Percentiles rank a stretch among this genome's conserved stretches.
These are phyloP conservation scores for Kwoniella dendrophila DNA, from an alignment of 768 basidiomycete genomes.

Conservation along the genomic window DNA sequence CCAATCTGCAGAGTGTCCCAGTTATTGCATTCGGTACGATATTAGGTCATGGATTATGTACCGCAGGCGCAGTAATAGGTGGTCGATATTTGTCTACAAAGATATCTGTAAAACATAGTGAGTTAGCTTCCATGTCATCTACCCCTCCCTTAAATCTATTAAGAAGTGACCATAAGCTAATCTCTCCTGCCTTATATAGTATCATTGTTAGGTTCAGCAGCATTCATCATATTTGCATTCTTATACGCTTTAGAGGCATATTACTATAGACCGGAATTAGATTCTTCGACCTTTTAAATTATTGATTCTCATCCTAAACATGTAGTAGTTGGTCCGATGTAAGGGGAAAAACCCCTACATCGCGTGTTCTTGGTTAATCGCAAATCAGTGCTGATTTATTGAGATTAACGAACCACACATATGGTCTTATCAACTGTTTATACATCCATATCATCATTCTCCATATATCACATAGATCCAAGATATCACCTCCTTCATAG, in stretches of 20 bases:
- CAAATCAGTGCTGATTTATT: no score
- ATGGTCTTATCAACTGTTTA: no score
- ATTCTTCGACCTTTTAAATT: neutral
- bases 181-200: conserved; percentile 60
- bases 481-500: no score
- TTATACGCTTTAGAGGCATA: conserved; percentile 73
- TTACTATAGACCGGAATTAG: conserved; percentile 17
- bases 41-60: conserved; percentile 83
- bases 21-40: conserved; percentile 88
- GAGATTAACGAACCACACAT: no score
- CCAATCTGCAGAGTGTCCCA: conserved; percentile 73
- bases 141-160: neutral
- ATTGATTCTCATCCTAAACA: no score
- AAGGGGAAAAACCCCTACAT: no score
- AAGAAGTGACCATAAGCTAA: neutral
- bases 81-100: conserved; percentile 90
- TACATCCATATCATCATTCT: no score
- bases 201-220: conserved; percentile 74
- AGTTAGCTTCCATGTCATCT: conserved; percentile 53
- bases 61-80: conserved; percentile 85
- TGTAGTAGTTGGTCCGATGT: no score
- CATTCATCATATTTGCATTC: conserved; percentile 81
- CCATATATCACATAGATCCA: no score
- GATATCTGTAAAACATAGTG: conserved; percentile 92
- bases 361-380: no score